Percentiles rank a stretch among this genome's conserved stretches.
These are phyloP conservation scores for Axilococcus clingmanii DNA, from an alignment of 139 green algal genomes.

Conservation along the genomic window DNA sequence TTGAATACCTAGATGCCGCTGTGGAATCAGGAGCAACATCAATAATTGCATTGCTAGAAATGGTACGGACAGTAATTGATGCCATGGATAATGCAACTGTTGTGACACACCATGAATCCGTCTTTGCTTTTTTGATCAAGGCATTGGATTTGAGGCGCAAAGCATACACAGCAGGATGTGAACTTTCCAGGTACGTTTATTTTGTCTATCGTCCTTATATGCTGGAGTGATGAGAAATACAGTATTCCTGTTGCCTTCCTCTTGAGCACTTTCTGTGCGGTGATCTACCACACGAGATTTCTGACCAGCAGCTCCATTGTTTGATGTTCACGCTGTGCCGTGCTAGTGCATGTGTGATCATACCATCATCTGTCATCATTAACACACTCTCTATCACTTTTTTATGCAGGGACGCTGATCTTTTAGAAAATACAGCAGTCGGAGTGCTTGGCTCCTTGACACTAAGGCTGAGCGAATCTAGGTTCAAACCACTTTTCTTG, in stretches of 20 bases:
- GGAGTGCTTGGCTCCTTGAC: conserved; percentile 49
- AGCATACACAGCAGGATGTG: too few relatives aligned
- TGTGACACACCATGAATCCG: conserved; percentile 32
- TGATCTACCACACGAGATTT: conserved; percentile 26
- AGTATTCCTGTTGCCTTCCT: conserved; percentile 15
- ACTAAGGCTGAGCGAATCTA: conserved; percentile 82
- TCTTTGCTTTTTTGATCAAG: conserved; percentile 65
- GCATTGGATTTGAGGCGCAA: conserved; percentile 61
- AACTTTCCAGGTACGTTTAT: too few relatives aligned
- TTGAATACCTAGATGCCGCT: conserved; percentile 28
- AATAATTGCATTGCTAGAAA: conserved; percentile 22
- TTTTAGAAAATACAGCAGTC: conserved; percentile 42
- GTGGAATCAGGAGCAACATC: conserved; percentile 12
- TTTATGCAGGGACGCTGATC: conserved; percentile 4
- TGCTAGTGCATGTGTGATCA: not conserved
- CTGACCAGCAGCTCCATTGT: conserved; percentile 11
- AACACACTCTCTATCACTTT: not conserved
- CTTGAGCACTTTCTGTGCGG: not conserved
- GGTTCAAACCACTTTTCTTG: conserved; percentile 89
- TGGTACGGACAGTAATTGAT: conserved; percentile 41
- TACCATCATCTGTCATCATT: not conserved
- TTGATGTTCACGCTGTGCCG: too few relatives aligned
- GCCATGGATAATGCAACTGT: conserved; percentile 45
- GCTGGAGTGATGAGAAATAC: conserved; percentile 14
- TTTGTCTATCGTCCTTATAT: too few relatives aligned